Evolutionary conservation across 495 filamentous ascomycete species (phyloP).

Genomic region (Oidiodendron maius): DNA sequence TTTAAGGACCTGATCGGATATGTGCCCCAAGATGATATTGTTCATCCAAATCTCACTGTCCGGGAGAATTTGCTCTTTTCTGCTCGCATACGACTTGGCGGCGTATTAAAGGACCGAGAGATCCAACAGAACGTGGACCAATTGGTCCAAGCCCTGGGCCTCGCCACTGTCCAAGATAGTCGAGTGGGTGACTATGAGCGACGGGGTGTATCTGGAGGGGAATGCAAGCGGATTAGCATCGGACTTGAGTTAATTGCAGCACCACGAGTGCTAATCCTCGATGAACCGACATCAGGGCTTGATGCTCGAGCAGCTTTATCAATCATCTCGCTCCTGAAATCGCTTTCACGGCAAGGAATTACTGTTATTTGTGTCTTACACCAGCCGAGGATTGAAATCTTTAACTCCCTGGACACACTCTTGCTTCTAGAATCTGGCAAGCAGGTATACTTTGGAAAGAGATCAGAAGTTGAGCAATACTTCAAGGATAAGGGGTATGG

Average conservation of each 20-base stretch:
- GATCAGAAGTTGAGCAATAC: constrained; percentile 54
- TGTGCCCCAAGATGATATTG: constrained; percentile 60
- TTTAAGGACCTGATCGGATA: constrained; percentile 52
- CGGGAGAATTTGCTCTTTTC: constrained; percentile 64
- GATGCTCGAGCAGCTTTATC: constrained; percentile 82
- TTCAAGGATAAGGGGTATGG: constrained; percentile 50
- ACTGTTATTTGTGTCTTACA: constrained; percentile 90
- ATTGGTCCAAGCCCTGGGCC: constrained; percentile 62
- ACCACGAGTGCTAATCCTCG: constrained; percentile 82
- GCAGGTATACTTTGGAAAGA: constrained; percentile 56
- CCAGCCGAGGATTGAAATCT: constrained; percentile 78
- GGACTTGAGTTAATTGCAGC: constrained; percentile 82
- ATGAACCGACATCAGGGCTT: constrained; percentile 84
- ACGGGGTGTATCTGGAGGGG: constrained; percentile 76
- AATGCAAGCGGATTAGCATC: constrained; percentile 85
- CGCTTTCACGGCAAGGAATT: constrained; percentile 75
- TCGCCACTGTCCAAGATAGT: constrained; percentile 68
- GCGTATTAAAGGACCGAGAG: constrained; percentile 56
- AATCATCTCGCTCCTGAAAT: constrained; percentile 79
- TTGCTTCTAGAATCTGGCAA: constrained; percentile 63
- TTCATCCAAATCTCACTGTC: constrained; percentile 64
- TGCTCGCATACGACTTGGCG: constrained; percentile 58
- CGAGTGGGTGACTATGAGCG: constrained; percentile 60
- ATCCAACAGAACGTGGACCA: constrained; percentile 61
- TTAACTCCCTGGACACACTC: constrained; percentile 70